Base-by-base conservation (phyloP, 192 early-diverging fungal genomes). In the Rhizophagus clarus region DNA sequence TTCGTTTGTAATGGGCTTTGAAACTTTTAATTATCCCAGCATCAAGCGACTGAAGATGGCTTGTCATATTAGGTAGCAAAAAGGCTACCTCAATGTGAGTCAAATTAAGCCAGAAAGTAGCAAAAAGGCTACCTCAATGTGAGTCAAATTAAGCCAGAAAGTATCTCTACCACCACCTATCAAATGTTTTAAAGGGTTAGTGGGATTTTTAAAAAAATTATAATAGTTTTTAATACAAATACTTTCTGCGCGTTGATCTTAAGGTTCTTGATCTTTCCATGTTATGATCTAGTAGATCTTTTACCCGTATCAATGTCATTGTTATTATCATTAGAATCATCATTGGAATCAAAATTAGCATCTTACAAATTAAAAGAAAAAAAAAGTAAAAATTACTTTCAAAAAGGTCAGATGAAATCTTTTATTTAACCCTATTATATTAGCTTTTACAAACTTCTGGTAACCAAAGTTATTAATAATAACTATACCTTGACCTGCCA, bases 1-100 rank as follows among this genome's bases (percentile, higher is more conserved):
- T 69, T 69, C 29, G 67, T 28, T 69, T 69, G 32, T 69, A 69
- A 69, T 69, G n/a, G 67, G 4, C 67, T 69, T 69, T 69, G 32
- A 69, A 69, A 28, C 37, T 69, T 40, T 22, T 29, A 4, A 69
- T 69, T 8, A 69, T 40, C 4, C 67, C 67, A 8, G 24, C 24
- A 28, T 69, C 67, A 15, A 69, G 4, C 2, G 67, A 29, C 29
- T 69, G 67, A 69, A 69, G 67, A 28, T 69, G 67, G 15, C 67
- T 69, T 17, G 67, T 69, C 14, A 29, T 69, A 4, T 69, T 69
- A 31, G 67, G 67, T 37, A 28, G 67, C 32, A 69, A 17, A 69
- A 69, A 69, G 29, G 37, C 67, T 5, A 61, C 61, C 3, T 61
- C 17, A 61, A 61, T 24, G 22, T 69, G 67, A 28, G 67, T 69